phyloP scores from a whole-genome alignment of 306 rosid species.

The Trichosanthes truncata region DNA sequence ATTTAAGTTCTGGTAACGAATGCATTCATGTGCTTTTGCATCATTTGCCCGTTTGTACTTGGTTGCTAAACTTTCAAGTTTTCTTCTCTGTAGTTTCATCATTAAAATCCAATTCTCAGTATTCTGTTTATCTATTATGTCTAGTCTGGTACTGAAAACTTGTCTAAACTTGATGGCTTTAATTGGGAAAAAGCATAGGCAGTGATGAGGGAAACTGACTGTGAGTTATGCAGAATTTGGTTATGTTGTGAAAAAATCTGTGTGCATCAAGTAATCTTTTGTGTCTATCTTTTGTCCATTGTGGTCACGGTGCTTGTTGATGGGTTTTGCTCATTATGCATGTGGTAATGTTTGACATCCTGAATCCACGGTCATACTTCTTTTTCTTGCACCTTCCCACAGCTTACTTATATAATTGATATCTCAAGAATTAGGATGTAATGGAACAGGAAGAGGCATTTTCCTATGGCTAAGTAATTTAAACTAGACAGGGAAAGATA shows the following conservation, averaged over 20 bases:
- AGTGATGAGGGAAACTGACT: background rate
- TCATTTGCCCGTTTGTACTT: background rate
- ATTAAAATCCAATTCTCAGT: background rate
- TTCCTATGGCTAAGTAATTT: background rate
- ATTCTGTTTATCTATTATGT: background rate
- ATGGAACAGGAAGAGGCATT: background rate
- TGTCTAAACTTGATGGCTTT: background rate
- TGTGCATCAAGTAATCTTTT: background rate
- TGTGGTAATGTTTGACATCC: background rate
- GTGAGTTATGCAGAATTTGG: background rate
- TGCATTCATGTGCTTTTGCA: background rate
- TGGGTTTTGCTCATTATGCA: background rate
- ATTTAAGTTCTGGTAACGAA: slow-evolving; percentile 81
- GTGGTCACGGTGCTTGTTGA: background rate
- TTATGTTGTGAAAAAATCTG: background rate
- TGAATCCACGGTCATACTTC: background rate
- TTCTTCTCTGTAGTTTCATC: background rate
- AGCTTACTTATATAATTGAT: background rate
- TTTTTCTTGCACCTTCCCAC: background rate
- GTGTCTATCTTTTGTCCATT: background rate
- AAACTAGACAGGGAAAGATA: background rate
- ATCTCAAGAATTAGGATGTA: background rate
- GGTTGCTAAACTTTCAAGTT: background rate
- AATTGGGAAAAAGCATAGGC: background rate
- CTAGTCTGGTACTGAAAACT: background rate